Evolutionary conservation across 2,329 filamentous ascomycete species (phyloP).

Genomic region (Pseudopithomyces maydicus): DNA sequence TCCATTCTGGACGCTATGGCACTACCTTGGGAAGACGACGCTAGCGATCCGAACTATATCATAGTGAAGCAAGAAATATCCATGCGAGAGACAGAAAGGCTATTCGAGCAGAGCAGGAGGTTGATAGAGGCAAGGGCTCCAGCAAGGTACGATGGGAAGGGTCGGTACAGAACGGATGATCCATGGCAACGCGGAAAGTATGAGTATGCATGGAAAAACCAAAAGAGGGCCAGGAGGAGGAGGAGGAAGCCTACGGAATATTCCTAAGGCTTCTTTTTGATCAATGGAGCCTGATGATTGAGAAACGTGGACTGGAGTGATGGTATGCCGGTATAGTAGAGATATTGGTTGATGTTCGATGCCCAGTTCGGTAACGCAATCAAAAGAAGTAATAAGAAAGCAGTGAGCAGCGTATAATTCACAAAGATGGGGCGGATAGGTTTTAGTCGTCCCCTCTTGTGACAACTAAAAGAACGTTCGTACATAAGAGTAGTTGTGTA

Average conservation of each 20-base stretch:
- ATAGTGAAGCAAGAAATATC: constrained; percentile 10
- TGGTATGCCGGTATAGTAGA: too few species aligned
- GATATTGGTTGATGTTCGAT: too few species aligned
- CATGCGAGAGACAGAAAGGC: not conserved
- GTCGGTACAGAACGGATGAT: not conserved
- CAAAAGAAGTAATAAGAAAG: too few species aligned
- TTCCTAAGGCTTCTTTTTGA: too few species aligned
- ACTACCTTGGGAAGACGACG: constrained; percentile 19
- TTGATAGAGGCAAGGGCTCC: not conserved
- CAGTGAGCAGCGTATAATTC: too few species aligned
- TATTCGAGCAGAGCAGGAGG: constrained; percentile 16
- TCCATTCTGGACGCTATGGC: constrained; percentile 13
- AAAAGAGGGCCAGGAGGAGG: constrained; percentile 1
- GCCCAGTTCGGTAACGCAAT: too few species aligned
- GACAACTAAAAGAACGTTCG: too few species aligned
- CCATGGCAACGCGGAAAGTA: not conserved
- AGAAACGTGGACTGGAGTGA: too few species aligned
- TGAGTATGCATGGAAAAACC: constrained; percentile 7
- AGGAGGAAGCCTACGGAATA: not conserved
- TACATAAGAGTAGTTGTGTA: too few species aligned
- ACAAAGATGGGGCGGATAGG: too few species aligned
- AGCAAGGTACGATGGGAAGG: not conserved
- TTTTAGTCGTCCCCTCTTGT: too few species aligned
- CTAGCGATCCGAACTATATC: constrained; percentile 12
- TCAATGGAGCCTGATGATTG: too few species aligned